Base-by-base conservation (phyloP, 2,329 filamentous ascomycete genomes). In the Dactylellina haptotyla region DNA sequence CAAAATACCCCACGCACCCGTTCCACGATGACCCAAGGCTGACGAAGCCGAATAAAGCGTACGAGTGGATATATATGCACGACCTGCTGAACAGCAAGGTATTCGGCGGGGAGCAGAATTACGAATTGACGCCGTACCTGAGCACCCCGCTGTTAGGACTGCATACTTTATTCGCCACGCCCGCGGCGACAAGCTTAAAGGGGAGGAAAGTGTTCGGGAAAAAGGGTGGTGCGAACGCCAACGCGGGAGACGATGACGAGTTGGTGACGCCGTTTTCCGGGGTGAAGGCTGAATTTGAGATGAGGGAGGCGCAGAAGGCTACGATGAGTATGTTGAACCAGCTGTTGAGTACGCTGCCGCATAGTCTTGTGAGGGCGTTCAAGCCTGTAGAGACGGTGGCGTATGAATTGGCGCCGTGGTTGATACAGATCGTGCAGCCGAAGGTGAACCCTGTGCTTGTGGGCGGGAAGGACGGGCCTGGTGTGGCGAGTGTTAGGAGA, bases 31-130 rank as follows among this genome's bases (percentile, higher is more conserved):
- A 99, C 80, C 90, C 89, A 0, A 90, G 92, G 77, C 87, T 99
- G 30, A 91, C 89, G 32, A 99, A 99, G 79, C 96, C 96, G 0
- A 88, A 90, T 76, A 83, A 86, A 0, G 92, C 92, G 0, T 96
- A 97, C 80, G 94, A 97, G 79, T 99, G 95, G 95, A 86, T 99
- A 63, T 85, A 96, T 80, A 98, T 99, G 81, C 91, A 97, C 81
- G 95, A 98, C 78, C 84, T 84, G 0, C 88, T 96, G 75, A 88
- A 89, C 0, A 57, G 48, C 20, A 88, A 89, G 39, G 85, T 98
- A 0, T 96, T 89, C 79, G 57, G 67, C 12, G 83, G 87, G n/a
- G 89, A 87, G 70, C 94, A 97, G 80, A 93, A 96, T 64, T 99
- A 95, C 91, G 95, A 99, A 80, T 83, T 99, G 14, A 87, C 87